Conservation (phyloP, 192 early-diverging fungal genomes). For the Ramicandelaber brevisporus region DNA sequence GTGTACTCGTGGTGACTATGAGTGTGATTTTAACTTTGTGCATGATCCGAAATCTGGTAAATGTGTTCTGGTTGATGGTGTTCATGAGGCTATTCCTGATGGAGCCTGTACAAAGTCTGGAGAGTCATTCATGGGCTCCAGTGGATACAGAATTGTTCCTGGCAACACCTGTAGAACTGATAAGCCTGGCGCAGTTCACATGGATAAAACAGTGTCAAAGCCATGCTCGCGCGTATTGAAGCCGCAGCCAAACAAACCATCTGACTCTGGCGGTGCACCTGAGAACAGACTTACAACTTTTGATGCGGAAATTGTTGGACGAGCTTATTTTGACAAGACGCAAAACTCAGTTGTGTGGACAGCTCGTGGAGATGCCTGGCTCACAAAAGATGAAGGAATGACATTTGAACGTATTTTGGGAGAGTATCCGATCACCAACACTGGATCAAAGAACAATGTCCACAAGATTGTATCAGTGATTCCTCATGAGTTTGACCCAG, state of each 20-base stretch:
- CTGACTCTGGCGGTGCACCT: no score
- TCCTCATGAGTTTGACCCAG: slow-evolving; percentile 39
- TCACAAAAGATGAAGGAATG: slow-evolving; percentile 43
- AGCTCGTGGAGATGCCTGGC: slow-evolving; percentile 28
- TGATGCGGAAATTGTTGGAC: slow-evolving; percentile 20
- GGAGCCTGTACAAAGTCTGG: slow-evolving; percentile 32
- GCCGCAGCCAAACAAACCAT: no score
- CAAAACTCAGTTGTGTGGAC: slow-evolving; percentile 31
- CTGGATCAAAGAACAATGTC: slow-evolving; percentile 7
- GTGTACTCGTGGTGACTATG: slow-evolving; percentile 67
- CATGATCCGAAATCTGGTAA: slow-evolving; percentile 13
- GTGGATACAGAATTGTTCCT: slow-evolving; percentile 62
- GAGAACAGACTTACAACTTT: slow-evolving; percentile 11
- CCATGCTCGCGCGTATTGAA: slow-evolving; percentile 16
- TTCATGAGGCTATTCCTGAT: slow-evolving; percentile 25
- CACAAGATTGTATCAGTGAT: slow-evolving; percentile 22
- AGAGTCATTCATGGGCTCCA: slow-evolving; percentile 38
- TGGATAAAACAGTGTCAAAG: slow-evolving; percentile 28
- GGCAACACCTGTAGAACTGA: slow-evolving; percentile 46
- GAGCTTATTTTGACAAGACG: slow-evolving; percentile 41
- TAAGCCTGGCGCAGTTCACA: slow-evolving; percentile 11
- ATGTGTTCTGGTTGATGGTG: slow-evolving; percentile 30
- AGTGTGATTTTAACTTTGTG: slow-evolving; percentile 76
- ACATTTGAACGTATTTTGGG: slow-evolving; percentile 31
- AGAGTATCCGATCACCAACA: slow-evolving; percentile 6